A percentile compares a stretch with the other conserved stretches of the same genome.
Evolutionary conservation across 2,329 filamentous ascomycete species (phyloP).

Genomic region (Xylaria sp.): DNA sequence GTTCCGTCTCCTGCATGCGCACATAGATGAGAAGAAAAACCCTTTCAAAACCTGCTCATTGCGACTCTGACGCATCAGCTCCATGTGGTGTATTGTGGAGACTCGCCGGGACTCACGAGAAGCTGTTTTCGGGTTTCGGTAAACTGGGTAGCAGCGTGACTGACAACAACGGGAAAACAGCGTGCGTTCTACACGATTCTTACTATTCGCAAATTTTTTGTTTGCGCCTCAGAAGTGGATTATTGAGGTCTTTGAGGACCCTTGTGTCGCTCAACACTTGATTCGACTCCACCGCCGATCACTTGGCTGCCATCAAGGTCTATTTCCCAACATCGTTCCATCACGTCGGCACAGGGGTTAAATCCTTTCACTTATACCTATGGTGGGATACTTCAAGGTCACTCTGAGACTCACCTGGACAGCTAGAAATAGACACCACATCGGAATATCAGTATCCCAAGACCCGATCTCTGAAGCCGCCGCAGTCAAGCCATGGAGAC

Average conservation of each 20-base stretch:
- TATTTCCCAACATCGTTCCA: not conserved
- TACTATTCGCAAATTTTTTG: not conserved
- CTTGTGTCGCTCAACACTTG: not conserved
- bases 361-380: conserved; percentile 6
- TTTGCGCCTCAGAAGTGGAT: not conserved
- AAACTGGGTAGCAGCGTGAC: not conserved
- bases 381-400: not conserved
- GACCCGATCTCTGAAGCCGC: not conserved
- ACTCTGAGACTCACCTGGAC: not conserved
- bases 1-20: not conserved
- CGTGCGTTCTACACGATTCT: not conserved
- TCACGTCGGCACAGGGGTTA: not conserved
- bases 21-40: not conserved
- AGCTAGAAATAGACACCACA: not conserved
- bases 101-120: not conserved
- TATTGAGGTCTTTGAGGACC: conserved; percentile 1
- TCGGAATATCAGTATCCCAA: not conserved
- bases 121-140: not conserved
- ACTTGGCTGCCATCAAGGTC: conserved; percentile 22
- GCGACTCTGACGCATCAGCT: not conserved
- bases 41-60: not conserved
- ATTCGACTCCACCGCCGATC: conserved; percentile 3
- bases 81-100: not conserved
- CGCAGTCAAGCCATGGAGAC: conserved; percentile 15
- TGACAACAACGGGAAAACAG: too few relatives aligned